Evolutionary conservation across 225 moss, liverwort and hornwort species (phyloP), one percentile per base, ranked within the genome.

Genomic region (Antitrichia curtipendula): DNA sequence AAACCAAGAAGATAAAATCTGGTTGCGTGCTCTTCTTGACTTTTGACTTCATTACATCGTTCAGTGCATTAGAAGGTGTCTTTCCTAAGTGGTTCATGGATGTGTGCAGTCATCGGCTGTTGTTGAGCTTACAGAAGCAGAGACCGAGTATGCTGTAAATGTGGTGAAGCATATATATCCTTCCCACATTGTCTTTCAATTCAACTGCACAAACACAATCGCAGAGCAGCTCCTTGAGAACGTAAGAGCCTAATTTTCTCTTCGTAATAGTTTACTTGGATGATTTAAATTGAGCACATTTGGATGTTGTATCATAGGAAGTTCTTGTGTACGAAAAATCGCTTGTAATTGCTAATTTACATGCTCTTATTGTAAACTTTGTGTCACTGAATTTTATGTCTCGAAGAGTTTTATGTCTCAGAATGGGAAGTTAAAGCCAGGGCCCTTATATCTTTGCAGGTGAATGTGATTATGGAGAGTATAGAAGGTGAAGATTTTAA

Each of bases 131-230:
- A 97, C 97, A 71, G 97, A 98, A 91, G 95, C 96, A 65, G 98
- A 97, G 88, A 95, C 96, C 10, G 96, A 96, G 90, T 98, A 98
- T 84, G 91, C 89, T 41, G 95, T 98, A 73, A 95, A 94, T 86
- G 95, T 93, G 71, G 95, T 98, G 92, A 98, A 98, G 92, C 97
- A 97, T 75, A 92, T 95, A 49, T 97, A 94, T 88, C 97, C 95
- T 65, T 90, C 91, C 78, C 89, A 96, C 80, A 85, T 95, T 32
- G 95, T 97, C 58, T 96, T 98, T 79, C 97, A 98, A 85, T 96
- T 98, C 87, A 98, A 97, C 90, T 98, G 98, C 80, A 95, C 95
- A 80, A 98, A 95, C 81, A 97, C 97, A 52, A 95, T 98, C 31
- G 93, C 92, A 71, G 95, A 98, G 91, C 95, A 97, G 80, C 91